Base-by-base conservation (phyloP, 2,329 filamentous ascomycete species). In the Byssothecium circinans region DNA sequence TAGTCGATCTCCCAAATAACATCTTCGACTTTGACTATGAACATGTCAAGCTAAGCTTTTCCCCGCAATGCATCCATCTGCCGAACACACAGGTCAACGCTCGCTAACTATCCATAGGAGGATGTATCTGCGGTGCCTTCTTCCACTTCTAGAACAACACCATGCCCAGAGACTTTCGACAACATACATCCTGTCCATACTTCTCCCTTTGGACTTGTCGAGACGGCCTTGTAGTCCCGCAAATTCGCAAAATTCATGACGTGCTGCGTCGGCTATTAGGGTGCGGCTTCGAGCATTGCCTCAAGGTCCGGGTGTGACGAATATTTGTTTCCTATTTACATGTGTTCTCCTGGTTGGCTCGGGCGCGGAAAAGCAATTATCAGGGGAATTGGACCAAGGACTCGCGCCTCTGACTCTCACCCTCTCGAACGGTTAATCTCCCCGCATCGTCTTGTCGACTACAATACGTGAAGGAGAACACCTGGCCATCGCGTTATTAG, bases 1-100 rank as follows among this genome's bases (percentile, higher is more conserved):
- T 25, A 50, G 42, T 52, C 45, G 57, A 54, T 60, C 53, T 57
- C 50, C 54, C 52, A 50, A 48, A 37, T 40, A 42, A 25, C 39
- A 52, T 48, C 49, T 50, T 49, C 50, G 45, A 45, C 19, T 30
- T 44, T 19, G 39, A 44, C 50, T 46, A 53, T 48, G 53, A 51
- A 50, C 44, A 52, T 42, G 42, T 47, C 44, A 29, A 59, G 50
- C 46, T 49, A 65, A 65, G 62, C 61, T 61, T 64, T 53, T 56
- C 61, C 42, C 62, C 56, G 60, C 60, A 60, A 58, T 65, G 54
- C 57, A 58, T 52, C 20, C 44, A 62, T 64, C 54, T 65, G 57
- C 63, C 63, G 60, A 53, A 57, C 32, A 54, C 49, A 32, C 51
- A 54, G 46, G 39, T 53, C 49, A 41, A 46, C 52, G 42, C 46